Evolutionary conservation across 2,329 filamentous ascomycete genomes (phyloP), one percentile per base, ranked within the genome.

Genomic region (Penicillium glabrum): DNA sequence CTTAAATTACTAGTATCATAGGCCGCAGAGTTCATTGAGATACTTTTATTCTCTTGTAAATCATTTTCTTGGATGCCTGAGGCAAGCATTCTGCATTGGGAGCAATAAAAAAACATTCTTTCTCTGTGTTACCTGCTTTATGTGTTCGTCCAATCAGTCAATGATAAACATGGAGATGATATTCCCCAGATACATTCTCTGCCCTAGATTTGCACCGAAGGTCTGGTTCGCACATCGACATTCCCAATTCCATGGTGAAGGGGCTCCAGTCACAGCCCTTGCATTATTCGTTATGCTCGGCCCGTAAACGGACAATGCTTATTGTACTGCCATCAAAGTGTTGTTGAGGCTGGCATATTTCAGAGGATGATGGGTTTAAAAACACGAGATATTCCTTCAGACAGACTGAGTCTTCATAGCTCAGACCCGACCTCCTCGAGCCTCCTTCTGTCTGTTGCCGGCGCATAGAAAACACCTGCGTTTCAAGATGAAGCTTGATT

Each of bases 401-500:
- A 7, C 13, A 16, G 13, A 14, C 13, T 5, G 1, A 33, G 31
- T 33, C 35, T 39, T 39, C 7, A 39, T 19, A 9, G 6, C n/a
- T 19, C n/a, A 8, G 35, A 39, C 35, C n/a, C 5, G 6, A 8
- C 8, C 35, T 39, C n/a, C 2, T 39, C 19, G 9, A 19, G 35
- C n/a, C 9, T n/a, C 3, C 9, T 19, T 39, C 7, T 10, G 35
- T 39, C n/a, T 11, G 16, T 37, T 37, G 35, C 8, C 8, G n/a
- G 5, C n/a, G 8, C 35, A 39, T 19, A 4, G n/a, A 39, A 13
- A 8, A 19, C n/a, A 39, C 11, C 9, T 19, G n/a, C 35, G 21
- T 48, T 7, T 29, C 44, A 48, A 52, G 13, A 56, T 56, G 54
- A 56, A 48, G 26, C 7, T 7, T 33, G 9, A 23, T 9, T 56